These are phyloP conservation scores for Hymenoscyphus albidus DNA, from an alignment of 2,329 filamentous ascomycete genomes.

Conservation along the genomic window DNA sequence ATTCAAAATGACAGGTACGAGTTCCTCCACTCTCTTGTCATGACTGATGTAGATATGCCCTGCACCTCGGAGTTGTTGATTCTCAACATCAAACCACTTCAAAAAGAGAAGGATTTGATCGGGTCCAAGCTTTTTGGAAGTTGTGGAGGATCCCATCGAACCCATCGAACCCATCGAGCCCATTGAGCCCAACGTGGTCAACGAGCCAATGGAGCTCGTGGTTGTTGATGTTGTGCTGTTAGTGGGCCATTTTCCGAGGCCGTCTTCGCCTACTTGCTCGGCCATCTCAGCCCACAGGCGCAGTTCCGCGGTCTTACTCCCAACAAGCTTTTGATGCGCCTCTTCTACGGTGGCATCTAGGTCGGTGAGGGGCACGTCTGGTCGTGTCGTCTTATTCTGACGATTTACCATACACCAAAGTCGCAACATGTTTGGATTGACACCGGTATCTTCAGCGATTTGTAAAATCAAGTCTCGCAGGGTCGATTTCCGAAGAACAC, in stretches of 20 bases:
- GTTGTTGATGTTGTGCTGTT: conserved; percentile 54
- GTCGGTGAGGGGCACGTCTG: conserved; percentile 82
- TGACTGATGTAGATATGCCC: conserved; percentile 85
- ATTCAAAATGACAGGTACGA: conserved; percentile 71
- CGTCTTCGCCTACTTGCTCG: conserved; percentile 61
- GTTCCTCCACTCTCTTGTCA: conserved; percentile 81
- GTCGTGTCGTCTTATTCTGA: conserved; percentile 93
- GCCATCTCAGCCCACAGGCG: conserved; percentile 84
- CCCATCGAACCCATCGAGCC: not conserved
- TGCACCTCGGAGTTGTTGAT: conserved; percentile 70
- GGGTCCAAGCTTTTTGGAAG: conserved; percentile 38
- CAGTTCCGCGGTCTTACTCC: conserved; percentile 63
- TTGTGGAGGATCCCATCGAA: not conserved
- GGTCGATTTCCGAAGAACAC: conserved; percentile 69
- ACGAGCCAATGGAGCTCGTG: conserved; percentile 27
- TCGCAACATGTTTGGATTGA: conserved; percentile 67
- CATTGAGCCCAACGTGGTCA: not conserved
- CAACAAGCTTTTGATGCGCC: conserved; percentile 60
- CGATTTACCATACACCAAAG: conserved; percentile 98
- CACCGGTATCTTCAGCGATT: conserved; percentile 65
- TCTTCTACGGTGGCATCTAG: conserved; percentile 75
- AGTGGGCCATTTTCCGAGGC: conserved; percentile 68
- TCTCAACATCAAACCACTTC: conserved; percentile 81
- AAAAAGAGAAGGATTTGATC: conserved; percentile 79
- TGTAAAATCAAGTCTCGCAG: conserved; percentile 69